A percentile compares a stretch with the other conserved stretches of the same genome.
Conservation (phyloP, 2,329 filamentous ascomycete genomes). For the Exophiala mesophila region DNA sequence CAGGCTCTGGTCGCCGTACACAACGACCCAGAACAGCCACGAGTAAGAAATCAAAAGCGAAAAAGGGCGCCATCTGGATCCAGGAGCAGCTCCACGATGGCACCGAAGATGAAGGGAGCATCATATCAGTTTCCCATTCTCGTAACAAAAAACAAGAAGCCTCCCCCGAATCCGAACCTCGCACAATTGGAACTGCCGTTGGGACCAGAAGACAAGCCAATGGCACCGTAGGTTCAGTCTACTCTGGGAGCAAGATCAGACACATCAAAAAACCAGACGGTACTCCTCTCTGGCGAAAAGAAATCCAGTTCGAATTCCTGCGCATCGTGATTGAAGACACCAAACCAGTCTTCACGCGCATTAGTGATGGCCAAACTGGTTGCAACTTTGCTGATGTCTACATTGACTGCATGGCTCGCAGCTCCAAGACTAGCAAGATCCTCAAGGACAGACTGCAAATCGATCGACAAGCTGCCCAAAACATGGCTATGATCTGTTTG, state of each 20-base stretch:
- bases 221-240: conserved; percentile 61
- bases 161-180: conserved; percentile 20
- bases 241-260: conserved; percentile 63
- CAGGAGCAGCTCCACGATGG: conserved; percentile 23
- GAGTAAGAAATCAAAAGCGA: conserved; percentile 19
- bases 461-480: conserved; percentile 85
- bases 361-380: conserved; percentile 73
- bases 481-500: conserved; percentile 99
- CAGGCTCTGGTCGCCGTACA: conserved; percentile 10
- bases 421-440: conserved; percentile 98
- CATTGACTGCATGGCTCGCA: conserved; percentile 96
- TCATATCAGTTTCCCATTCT: conserved; percentile 15
- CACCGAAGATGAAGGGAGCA: conserved; percentile 26
- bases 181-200: conserved; percentile 31
- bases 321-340: conserved; percentile 59
- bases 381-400: conserved; percentile 87
- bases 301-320: conserved; percentile 63
- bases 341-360: conserved; percentile 76
- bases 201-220: conserved; percentile 58
- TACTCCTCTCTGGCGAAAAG: conserved; percentile 61
- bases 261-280: conserved; percentile 65
- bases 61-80: conserved; percentile 24
- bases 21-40: conserved; percentile 9
- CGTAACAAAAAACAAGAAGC: conserved; percentile 24
- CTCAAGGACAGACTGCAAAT: conserved; percentile 92